Base-by-base conservation (phyloP, 371 early-diverging fungal genomes). In the Mortierella sp. region DNA sequence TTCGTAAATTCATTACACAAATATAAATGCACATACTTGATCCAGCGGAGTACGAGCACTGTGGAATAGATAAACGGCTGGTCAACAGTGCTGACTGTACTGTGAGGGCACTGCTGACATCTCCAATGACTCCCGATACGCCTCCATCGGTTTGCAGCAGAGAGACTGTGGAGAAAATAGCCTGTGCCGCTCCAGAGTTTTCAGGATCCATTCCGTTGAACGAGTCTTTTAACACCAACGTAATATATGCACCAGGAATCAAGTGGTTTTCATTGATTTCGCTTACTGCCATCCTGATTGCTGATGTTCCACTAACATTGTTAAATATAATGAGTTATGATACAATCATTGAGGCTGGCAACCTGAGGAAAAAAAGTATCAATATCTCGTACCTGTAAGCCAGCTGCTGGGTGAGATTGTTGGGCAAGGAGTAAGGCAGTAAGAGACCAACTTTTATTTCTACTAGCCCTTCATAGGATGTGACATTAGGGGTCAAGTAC, bases 111-210 rank as follows among this genome's bases (percentile, higher is more conserved):
- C 88, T 88, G 22, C 88, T 86, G 19, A 89, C 85, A 75, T 89
- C 89, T 23, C 88, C 88, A 67, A 89, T 88, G 17, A 89, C 84
- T 3, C 85, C 89, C 22, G 88, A 70, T 0, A 88, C 88, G 17
- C 76, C 76, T 29, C 79, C 79, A 12, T 70, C 69, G 64, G 86
- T 82, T 67, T 89, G 89, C 28, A 89, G 66, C 17, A 89, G 61
- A 0, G 89, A 87, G 15, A 89, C 88, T 4, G 88, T 85, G 15
- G 90, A 86, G 77, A 88, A 89, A 53, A 89, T 89, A 28, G 90
- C 90, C 62, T 89, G 85, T 19, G 89, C 86, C 2, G 88, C 87
- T 13, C 88, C 85, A 45, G 86, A 84, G 72, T 88, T 88, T n/a
- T 85, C 84, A 4, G 85, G 67, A 22, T 87, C 84, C 1, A 71